A percentile compares a stretch with the other conserved stretches of the same genome.
These are phyloP conservation scores for Alternaria solani DNA, from an alignment of 2,329 filamentous ascomycete genomes.

Conservation along the genomic window DNA sequence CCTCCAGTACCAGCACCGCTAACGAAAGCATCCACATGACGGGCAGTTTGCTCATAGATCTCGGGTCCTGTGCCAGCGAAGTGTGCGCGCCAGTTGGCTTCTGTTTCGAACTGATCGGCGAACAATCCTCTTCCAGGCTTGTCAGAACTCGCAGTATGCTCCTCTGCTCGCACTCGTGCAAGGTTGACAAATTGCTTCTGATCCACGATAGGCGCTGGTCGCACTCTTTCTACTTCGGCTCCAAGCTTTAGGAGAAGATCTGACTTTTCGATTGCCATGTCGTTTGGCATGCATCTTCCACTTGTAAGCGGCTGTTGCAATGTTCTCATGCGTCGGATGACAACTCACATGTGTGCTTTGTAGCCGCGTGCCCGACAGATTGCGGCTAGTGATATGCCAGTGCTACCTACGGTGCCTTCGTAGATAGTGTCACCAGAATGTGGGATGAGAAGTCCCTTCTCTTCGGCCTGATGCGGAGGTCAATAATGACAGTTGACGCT, in stretches of 20 bases:
- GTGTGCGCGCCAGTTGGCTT: slow-evolving; percentile 89
- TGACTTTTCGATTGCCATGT: slow-evolving; percentile 88
- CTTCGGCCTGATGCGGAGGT: slow-evolving; percentile 69
- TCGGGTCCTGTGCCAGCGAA: slow-evolving; percentile 85
- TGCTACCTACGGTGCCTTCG: slow-evolving; percentile 95
- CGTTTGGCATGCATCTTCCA: slow-evolving; percentile 85
- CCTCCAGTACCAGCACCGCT: slow-evolving; percentile 94
- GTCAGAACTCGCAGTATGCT: slow-evolving; percentile 69
- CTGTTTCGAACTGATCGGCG: slow-evolving; percentile 93
- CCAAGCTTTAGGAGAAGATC: slow-evolving; percentile 88
- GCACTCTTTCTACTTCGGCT: slow-evolving; percentile 89
- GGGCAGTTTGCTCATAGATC: slow-evolving; percentile 80
- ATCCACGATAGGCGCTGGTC: slow-evolving; percentile 92
- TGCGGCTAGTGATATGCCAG: slow-evolving; percentile 91
- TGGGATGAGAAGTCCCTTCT: slow-evolving; percentile 76
- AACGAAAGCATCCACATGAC: slow-evolving; percentile 83
- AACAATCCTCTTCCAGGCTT: slow-evolving; percentile 84
- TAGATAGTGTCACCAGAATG: slow-evolving; percentile 92
- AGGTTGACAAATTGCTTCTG: slow-evolving; percentile 94
- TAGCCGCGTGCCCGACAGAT: slow-evolving; percentile 90
- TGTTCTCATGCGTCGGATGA: background rate
- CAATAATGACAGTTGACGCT: slow-evolving; percentile 1
- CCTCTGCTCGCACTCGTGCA: slow-evolving; percentile 75
- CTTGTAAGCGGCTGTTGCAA: slow-evolving; percentile 11
- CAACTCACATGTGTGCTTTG: slow-evolving; percentile 79